Evolutionary conservation across 371 early-diverging fungal species (phyloP).

Genomic region (Apophysomyces ossiformis): DNA sequence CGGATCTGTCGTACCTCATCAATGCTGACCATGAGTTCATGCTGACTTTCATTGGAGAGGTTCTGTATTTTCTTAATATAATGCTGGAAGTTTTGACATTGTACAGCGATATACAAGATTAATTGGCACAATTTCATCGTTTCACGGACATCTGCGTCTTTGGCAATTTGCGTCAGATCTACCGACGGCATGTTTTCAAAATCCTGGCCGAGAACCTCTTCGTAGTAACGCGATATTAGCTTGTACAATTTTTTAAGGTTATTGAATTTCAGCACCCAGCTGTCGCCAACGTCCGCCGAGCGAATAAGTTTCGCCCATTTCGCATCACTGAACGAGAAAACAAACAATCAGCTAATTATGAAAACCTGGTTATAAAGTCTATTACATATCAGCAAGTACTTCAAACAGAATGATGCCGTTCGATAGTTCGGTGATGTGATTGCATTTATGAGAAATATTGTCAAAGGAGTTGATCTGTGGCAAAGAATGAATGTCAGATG

Average conservation of each 20-base stretch:
- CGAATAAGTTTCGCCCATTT: slow-evolving; percentile 87
- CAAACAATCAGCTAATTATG: neutral
- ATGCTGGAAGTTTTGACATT: slow-evolving; percentile 74
- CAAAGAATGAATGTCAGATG: slow-evolving; percentile 9
- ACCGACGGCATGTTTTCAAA: slow-evolving; percentile 58
- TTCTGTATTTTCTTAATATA: slow-evolving; percentile 85
- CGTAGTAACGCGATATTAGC: slow-evolving; percentile 82
- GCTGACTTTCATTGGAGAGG: slow-evolving; percentile 72
- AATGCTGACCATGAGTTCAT: slow-evolving; percentile 85
- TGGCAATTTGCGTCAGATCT: slow-evolving; percentile 83
- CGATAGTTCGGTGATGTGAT: slow-evolving; percentile 70
- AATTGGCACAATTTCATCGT: slow-evolving; percentile 81
- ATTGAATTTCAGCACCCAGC: slow-evolving; percentile 94
- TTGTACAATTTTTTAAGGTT: slow-evolving; percentile 88
- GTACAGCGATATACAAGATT: slow-evolving; percentile 84
- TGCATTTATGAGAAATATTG: slow-evolving; percentile 63
- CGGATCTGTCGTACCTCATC: slow-evolving; percentile 56
- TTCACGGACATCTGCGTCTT: slow-evolving; percentile 73
- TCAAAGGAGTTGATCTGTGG: slow-evolving; percentile 77
- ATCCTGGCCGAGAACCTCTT: slow-evolving; percentile 74
- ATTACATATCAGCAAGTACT: slow-evolving; percentile 84
- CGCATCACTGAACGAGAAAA: slow-evolving; percentile 64
- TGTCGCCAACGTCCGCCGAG: slow-evolving; percentile 79
- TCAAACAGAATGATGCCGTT: slow-evolving; percentile 85
- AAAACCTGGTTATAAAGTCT: neutral